Percentiles rank a stretch among this genome's conserved stretches.
Conservation (phyloP, 2,329 filamentous ascomycete genomes). For the Pochonia chlamydosporia region DNA sequence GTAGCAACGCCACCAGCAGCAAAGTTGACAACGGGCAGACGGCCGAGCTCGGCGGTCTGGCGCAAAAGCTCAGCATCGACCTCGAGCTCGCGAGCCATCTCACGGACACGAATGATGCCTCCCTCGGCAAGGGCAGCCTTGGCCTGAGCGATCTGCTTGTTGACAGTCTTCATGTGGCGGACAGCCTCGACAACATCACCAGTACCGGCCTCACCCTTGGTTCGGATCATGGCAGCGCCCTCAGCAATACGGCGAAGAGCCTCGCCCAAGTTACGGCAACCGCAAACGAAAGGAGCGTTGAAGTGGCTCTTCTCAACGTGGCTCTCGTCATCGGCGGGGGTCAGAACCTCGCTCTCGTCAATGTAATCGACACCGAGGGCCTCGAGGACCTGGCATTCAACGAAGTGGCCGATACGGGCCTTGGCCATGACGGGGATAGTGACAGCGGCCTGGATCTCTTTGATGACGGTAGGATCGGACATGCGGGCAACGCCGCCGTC, state of each 20-base stretch:
- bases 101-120: slow-evolving; percentile 51
- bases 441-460: slow-evolving; percentile 88
- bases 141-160: slow-evolving; percentile 72
- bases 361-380: slow-evolving; percentile 95
- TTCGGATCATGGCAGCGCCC: slow-evolving; percentile 97
- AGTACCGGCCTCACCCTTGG: slow-evolving; percentile 95
- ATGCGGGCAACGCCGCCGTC: slow-evolving; percentile 94
- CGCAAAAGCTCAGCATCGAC: slow-evolving; percentile 73
- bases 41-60: slow-evolving; percentile 79
- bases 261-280: slow-evolving; percentile 90
- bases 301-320: slow-evolving; percentile 88
- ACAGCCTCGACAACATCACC: slow-evolving; percentile 97
- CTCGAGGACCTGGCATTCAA: slow-evolving; percentile 98
- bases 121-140: slow-evolving; percentile 62
- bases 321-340: slow-evolving; percentile 82
- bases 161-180: slow-evolving; percentile 90
- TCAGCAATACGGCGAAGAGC: slow-evolving; percentile 85
- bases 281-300: slow-evolving; percentile 88
- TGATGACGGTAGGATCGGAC: slow-evolving; percentile 92
- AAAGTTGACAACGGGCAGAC: slow-evolving; percentile 95
- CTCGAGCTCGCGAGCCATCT: slow-evolving; percentile 75
- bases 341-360: slow-evolving; percentile 96
- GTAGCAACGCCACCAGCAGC: slow-evolving; percentile 99
- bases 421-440: slow-evolving; percentile 99
- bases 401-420: slow-evolving; percentile 93